These are phyloP conservation scores for Posidonia australis DNA, from an alignment of 106 monocot genomes.

Conservation along the genomic window DNA sequence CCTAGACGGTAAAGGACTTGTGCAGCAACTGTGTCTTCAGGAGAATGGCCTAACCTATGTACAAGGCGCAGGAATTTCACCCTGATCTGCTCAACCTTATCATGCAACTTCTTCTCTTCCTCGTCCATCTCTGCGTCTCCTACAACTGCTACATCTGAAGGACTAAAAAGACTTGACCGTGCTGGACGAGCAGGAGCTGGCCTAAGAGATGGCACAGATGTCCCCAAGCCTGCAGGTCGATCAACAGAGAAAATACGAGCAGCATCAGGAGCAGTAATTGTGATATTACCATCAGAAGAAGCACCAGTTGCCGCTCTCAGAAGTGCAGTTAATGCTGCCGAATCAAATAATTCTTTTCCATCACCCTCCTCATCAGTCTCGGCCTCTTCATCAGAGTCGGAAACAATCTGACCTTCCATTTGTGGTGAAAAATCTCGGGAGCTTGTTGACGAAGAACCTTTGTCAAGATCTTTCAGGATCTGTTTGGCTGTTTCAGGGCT, in stretches of 20 bases:
- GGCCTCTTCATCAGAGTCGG: constrained; percentile 51
- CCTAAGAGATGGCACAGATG: constrained; percentile 46
- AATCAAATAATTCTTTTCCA: constrained; percentile 57
- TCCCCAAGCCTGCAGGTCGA: constrained; percentile 70
- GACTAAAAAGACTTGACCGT: constrained; percentile 30
- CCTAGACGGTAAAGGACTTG: constrained; percentile 79
- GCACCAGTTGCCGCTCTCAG: constrained; percentile 69
- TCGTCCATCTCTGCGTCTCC: constrained; percentile 55
- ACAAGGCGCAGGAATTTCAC: constrained; percentile 86
- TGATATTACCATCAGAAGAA: constrained; percentile 45
- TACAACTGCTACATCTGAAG: constrained; percentile 48
- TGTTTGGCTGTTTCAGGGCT: constrained; percentile 47
- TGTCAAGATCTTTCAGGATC: constrained; percentile 56
- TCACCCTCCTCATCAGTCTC: constrained; percentile 56
- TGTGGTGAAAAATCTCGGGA: constrained; percentile 18
- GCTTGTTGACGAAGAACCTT: constrained; percentile 29
- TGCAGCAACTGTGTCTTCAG: constrained; percentile 70
- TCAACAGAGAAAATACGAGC: constrained; percentile 55
- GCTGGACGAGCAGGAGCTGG: constrained; percentile 30
- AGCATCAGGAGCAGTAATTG: constrained; percentile 40
- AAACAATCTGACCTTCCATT: constrained; percentile 47
- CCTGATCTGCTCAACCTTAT: constrained; percentile 77
- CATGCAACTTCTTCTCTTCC: constrained; percentile 75
- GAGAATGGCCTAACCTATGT: constrained; percentile 62
- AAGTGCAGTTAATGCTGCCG: constrained; percentile 77